Conservation (phyloP, 2,329 filamentous ascomycete genomes). For the Talaromyces sp. region DNA sequence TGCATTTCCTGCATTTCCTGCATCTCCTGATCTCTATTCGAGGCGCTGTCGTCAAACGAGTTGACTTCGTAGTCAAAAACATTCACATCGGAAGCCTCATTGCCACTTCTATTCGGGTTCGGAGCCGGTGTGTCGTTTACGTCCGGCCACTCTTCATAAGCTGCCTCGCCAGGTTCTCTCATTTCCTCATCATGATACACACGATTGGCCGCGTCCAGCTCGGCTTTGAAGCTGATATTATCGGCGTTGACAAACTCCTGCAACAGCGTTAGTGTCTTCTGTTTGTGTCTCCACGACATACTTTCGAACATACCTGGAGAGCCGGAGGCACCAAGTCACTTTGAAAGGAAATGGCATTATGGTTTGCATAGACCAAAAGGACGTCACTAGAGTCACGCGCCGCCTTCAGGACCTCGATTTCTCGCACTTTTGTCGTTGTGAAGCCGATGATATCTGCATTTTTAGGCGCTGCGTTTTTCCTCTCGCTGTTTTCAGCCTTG, state of each 20-base stretch:
- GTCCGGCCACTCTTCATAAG: slow-evolving; percentile 8
- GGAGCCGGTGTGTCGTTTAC: slow-evolving; percentile 4
- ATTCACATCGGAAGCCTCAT: slow-evolving; percentile 20
- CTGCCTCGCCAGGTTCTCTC: slow-evolving; percentile 3
- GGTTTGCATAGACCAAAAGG: slow-evolving; percentile 56
- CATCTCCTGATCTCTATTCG: slow-evolving; percentile 24
- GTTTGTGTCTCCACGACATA: not conserved
- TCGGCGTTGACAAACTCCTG: slow-evolving; percentile 47
- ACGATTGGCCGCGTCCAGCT: slow-evolving; percentile 23
- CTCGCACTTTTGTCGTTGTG: slow-evolving; percentile 38
- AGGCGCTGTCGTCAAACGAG: slow-evolving; percentile 27
- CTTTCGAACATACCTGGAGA: slow-evolving; percentile 27
- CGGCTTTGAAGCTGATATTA: slow-evolving; percentile 37
- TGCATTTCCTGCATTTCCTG: slow-evolving; percentile 24
- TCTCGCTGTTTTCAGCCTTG: slow-evolving; percentile 11
- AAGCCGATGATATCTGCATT: slow-evolving; percentile 34
- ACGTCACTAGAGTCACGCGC: slow-evolving; percentile 48
- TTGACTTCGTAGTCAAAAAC: slow-evolving; percentile 35
- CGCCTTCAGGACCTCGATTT: slow-evolving; percentile 50
- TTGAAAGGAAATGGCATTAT: slow-evolving; percentile 35
- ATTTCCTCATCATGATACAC: slow-evolving; percentile 9
- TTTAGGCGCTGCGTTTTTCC: slow-evolving; percentile 13
- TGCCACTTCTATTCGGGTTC: not conserved
- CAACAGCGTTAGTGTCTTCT: not conserved
- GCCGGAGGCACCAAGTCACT: slow-evolving; percentile 25